These are phyloP conservation scores for Chalara sp. DNA, from an alignment of 2,329 filamentous ascomycete genomes.

Conservation along the genomic window DNA sequence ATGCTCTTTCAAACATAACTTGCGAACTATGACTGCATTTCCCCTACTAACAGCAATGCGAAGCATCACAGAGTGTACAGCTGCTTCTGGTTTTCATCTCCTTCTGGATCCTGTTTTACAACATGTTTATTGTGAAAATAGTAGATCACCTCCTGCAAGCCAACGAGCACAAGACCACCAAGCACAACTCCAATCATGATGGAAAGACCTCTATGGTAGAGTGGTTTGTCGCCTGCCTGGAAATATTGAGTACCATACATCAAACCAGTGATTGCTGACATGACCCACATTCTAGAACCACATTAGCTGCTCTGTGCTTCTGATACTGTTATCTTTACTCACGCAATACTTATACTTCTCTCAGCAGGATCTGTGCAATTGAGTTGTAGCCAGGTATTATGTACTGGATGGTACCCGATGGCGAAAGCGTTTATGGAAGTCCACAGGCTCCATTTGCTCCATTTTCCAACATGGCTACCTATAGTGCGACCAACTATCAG, in stretches of 20 bases:
- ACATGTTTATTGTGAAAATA: not conserved
- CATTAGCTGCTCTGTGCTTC: not conserved
- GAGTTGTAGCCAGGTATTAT: slow-evolving; percentile 22
- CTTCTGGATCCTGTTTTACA: no score
- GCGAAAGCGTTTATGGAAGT: slow-evolving; percentile 15
- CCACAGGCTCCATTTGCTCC: not conserved
- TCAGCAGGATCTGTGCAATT: slow-evolving; percentile 19
- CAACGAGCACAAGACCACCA: not conserved
- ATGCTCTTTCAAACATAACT: no score
- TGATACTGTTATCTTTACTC: not conserved
- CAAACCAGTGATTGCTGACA: slow-evolving; percentile 20
- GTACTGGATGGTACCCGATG: slow-evolving; percentile 16
- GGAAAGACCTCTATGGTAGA: slow-evolving; percentile 8
- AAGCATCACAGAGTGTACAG: no score
- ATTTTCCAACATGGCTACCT: not conserved
- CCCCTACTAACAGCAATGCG: no score
- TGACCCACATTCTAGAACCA: slow-evolving; percentile 13
- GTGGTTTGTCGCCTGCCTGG: slow-evolving; percentile 14
- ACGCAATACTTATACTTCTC: slow-evolving; percentile 25
- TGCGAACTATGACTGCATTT: no score
- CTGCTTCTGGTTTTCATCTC: no score
- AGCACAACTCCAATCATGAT: slow-evolving; percentile 1
- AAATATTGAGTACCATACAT: slow-evolving; percentile 24
- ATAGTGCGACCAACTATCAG: slow-evolving; percentile 1
- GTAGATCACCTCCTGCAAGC: not conserved